phyloP scores from a whole-genome alignment of 345 rosid species.

The Rhizophora mangle region DNA sequence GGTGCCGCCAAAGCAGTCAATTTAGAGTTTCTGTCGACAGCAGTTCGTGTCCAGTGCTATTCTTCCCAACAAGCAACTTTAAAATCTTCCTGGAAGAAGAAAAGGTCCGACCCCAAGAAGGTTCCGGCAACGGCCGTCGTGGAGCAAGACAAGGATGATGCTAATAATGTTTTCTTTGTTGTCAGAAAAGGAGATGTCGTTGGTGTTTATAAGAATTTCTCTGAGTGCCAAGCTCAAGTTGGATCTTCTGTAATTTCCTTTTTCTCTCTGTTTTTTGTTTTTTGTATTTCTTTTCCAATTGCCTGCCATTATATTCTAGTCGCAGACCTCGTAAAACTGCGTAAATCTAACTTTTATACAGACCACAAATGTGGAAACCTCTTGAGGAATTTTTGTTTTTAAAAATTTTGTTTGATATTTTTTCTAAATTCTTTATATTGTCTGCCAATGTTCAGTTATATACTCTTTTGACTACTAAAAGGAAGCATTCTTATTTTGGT shows the following conservation, averaged over 20 bases:
- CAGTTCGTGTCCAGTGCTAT: constrained; percentile 45
- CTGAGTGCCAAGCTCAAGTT: constrained; percentile 78
- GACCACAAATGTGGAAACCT: constrained; percentile 30
- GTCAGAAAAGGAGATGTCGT: constrained; percentile 84
- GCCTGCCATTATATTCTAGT: too few species aligned
- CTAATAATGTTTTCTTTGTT: constrained; percentile 41
- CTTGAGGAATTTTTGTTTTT: constrained; percentile 35
- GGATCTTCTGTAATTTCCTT: constrained; percentile 64
- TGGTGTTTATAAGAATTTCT: constrained; percentile 63
- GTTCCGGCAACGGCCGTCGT: constrained; percentile 12
- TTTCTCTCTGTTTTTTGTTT: too few species aligned
- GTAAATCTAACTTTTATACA: too few species aligned
- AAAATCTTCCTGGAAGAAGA: constrained; percentile 25
- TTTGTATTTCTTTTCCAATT: too few species aligned
- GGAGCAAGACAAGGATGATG: constrained; percentile 54
- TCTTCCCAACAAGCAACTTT: constrained; percentile 37
- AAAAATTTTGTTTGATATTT: too few species aligned
- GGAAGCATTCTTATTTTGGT: too few species aligned
- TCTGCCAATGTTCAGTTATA: too few species aligned
- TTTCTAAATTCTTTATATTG: too few species aligned
- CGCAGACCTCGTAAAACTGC: too few species aligned
- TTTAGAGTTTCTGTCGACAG: constrained; percentile 23
- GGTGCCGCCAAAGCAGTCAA: constrained; percentile 22
- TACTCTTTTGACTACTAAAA: too few species aligned
- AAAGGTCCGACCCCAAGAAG: constrained; percentile 20